Conservation (phyloP, 352 stramenopile genomes). For the Globisporangium okanoganense region DNA sequence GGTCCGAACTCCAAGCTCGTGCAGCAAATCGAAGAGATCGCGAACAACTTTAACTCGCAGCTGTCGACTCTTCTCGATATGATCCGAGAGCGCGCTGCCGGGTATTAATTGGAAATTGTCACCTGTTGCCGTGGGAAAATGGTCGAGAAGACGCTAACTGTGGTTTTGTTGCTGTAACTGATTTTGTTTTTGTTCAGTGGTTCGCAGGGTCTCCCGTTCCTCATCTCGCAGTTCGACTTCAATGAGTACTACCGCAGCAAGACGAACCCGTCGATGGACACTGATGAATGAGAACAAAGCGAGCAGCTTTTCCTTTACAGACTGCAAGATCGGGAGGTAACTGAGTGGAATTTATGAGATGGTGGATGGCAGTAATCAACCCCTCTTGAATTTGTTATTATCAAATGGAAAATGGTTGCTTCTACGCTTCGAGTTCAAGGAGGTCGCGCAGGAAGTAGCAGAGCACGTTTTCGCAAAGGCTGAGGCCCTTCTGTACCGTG, state of each 20-base stretch:
- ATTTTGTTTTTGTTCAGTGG: slow-evolving; percentile 26
- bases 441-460: slow-evolving; percentile 75
- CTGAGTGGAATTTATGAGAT: not conserved
- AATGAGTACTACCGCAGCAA: slow-evolving; percentile 88
- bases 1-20: slow-evolving; percentile 43
- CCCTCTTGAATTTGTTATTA: not conserved
- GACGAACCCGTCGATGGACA: slow-evolving; percentile 30
- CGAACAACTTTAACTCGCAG: slow-evolving; percentile 55
- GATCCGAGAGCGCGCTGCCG: slow-evolving; percentile 45
- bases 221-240: slow-evolving; percentile 90
- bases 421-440: slow-evolving; percentile 25
- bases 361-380: not conserved
- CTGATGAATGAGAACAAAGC: slow-evolving; percentile 38
- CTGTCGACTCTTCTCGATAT: slow-evolving; percentile 72
- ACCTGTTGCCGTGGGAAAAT: not conserved
- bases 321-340: not conserved
- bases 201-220: slow-evolving; percentile 78
- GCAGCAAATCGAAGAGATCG: slow-evolving; percentile 62
- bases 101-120: slow-evolving; percentile 24
- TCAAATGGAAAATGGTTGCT: not conserved
- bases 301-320: not conserved
- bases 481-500: slow-evolving; percentile 33
- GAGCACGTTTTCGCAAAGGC: slow-evolving; percentile 45
- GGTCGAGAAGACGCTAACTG: not conserved
- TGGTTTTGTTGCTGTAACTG: not conserved